Evolutionary conservation across 805 yeast species (phyloP).

Genomic region (Zygotorulaspora florentina): DNA sequence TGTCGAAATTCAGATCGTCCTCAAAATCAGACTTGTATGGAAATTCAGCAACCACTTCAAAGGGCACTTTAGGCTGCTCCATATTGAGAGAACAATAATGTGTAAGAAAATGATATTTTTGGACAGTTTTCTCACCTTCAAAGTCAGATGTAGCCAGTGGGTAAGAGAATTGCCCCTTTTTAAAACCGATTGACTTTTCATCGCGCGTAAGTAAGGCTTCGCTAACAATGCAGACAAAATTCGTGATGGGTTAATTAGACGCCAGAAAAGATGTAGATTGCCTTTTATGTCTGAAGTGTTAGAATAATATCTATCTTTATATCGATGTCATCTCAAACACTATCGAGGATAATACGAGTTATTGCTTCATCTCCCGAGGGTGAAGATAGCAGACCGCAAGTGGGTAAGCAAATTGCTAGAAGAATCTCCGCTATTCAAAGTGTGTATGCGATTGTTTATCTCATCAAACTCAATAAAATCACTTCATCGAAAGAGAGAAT

Average conservation of each 20-base stretch:
- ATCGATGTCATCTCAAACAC: not conserved
- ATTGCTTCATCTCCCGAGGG: not conserved
- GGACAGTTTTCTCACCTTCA: too few relatives aligned
- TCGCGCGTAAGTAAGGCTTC: not conserved
- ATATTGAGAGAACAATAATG: constrained; percentile 11
- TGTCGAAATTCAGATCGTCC: constrained; percentile 74
- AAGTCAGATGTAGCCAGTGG: not conserved
- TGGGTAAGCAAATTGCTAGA: not conserved
- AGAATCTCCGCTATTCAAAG: constrained; percentile 9
- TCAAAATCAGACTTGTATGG: constrained; percentile 68
- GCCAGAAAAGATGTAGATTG: not conserved
- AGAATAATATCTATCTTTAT: too few relatives aligned
- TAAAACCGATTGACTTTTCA: not conserved
- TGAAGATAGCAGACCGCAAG: not conserved
- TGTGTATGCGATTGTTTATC: constrained; percentile 4
- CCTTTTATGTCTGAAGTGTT: not conserved
- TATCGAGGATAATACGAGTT: not conserved
- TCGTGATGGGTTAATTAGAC: not conserved
- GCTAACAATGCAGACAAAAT: not conserved
- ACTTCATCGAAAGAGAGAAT: not conserved
- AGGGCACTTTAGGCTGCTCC: constrained; percentile 45
- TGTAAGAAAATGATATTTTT: too few relatives aligned
- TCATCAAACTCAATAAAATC: constrained; percentile 1
- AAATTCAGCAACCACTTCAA: constrained; percentile 62
- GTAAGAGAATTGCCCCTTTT: not conserved